Conservation (phyloP, 2,329 filamentous ascomycete genomes). For the Colletotrichum cordylinicola region DNA sequence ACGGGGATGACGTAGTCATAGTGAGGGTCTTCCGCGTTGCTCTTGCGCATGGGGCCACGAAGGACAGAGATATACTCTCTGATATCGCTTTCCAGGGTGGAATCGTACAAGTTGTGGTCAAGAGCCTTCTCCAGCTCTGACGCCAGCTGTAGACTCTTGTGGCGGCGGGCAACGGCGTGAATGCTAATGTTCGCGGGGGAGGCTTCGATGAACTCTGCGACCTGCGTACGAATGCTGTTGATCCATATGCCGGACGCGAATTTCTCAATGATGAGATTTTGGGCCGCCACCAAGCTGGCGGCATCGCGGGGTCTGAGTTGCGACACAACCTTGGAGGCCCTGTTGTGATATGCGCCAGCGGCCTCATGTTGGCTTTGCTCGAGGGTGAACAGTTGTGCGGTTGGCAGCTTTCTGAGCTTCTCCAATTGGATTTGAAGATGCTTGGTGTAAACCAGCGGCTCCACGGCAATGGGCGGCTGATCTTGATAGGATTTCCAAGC, state of each 20-base stretch:
- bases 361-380: constrained; percentile 61
- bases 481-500: constrained; percentile 53
- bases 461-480: constrained; percentile 43
- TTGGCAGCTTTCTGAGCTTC: constrained; percentile 55
- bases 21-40: constrained; percentile 21
- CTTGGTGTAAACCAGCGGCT: constrained; percentile 57
- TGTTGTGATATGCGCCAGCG: constrained; percentile 48
- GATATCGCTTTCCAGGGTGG: constrained; percentile 39
- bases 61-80: constrained; percentile 58
- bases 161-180: constrained; percentile 49
- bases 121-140: constrained; percentile 61
- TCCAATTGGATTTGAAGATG: constrained; percentile 55
- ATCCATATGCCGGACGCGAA: constrained; percentile 61
- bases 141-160: constrained; percentile 63
- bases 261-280: constrained; percentile 36
- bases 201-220: constrained; percentile 12
- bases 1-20: constrained; percentile 43
- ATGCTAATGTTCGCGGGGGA: constrained; percentile 34
- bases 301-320: constrained; percentile 27
- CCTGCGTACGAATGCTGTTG: constrained; percentile 43
- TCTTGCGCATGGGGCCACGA: constrained; percentile 37
- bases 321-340: constrained; percentile 28
- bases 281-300: not conserved
- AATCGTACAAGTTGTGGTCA: constrained; percentile 50
- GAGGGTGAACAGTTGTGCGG: constrained; percentile 58